Evolutionary conservation across 495 filamentous ascomycete genomes (phyloP), one percentile per base, ranked within the genome.

Genomic region (Tuber melanosporum): DNA sequence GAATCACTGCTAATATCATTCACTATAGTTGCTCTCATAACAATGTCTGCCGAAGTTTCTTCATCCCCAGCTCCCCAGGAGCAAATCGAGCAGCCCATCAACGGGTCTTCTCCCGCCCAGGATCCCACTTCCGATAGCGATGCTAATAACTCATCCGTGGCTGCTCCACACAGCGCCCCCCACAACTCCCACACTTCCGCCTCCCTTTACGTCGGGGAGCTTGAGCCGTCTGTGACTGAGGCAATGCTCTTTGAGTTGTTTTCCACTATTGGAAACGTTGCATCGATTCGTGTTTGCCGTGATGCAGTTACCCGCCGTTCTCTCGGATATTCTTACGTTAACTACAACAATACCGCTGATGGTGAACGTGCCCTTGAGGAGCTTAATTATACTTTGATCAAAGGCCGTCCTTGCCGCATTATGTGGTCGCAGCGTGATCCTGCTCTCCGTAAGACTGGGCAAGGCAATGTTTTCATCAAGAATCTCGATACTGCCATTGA

Each of bases 401-500:
- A 98, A 90, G 93, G 93, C 82, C 94, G 93, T 85, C 95, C 95
- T 47, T 98, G 96, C 91, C 95, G 95, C 85, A 99, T 99, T 89
- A 99, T 99, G 95, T 99, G 95, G 95, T 98, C 96, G 76, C 95
- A 99, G 89, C 95, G 95, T 86, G 95, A 99, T 86, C 95, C 95
- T 80, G 95, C 95, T 85, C 89, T 98, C 83, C 95, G 95, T 87
- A 99, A 99, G 91, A 99, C 94, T 82, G 95, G 95, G 80, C 94
- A 98, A 86, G 95, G 95, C 84, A 99, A 99, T 84, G 94, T 99
- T 82, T 99, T 99, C 89, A 99, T 99, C 91, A 99, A 99, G 90
- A 99, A 99, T 88, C 88, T 99, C 78, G 95, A 99, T 85, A 90
- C 89, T 81, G 96, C 94, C 83, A 99, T 99, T 82, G 95, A 99